These are phyloP conservation scores for Penicillium sp. DNA, from an alignment of 2,329 filamentous ascomycete genomes.

Conservation along the genomic window DNA sequence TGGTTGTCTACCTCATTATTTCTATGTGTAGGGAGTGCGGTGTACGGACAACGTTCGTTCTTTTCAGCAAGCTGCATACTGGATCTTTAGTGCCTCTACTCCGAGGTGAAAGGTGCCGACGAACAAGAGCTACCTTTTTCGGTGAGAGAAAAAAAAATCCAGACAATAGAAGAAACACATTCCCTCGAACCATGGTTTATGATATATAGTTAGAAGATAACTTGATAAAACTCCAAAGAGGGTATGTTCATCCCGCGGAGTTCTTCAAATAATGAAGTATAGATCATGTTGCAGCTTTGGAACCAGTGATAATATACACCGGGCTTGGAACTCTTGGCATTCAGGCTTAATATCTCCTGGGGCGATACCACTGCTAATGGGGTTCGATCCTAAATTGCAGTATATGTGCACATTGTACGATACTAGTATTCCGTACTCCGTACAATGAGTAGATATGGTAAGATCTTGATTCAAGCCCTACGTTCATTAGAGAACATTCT, in stretches of 20 bases:
- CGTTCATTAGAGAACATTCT: conserved; percentile 24
- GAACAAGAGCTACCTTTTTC: background rate
- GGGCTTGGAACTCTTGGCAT: conserved; percentile 21
- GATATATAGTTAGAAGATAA: background rate
- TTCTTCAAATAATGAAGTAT: background rate
- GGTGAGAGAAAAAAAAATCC: background rate
- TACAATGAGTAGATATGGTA: background rate
- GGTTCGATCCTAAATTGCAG: background rate
- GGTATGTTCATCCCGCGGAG: too few species aligned
- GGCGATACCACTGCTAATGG: background rate
- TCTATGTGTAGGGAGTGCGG: too few species aligned
- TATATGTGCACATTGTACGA: background rate
- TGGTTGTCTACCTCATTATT: background rate
- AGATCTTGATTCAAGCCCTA: conserved; percentile 14
- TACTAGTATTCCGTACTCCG: too few species aligned
- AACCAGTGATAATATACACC: conserved; percentile 15
- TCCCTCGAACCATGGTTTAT: conserved; percentile 13
- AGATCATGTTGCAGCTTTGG: conserved; percentile 5
- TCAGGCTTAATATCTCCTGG: conserved; percentile 23
- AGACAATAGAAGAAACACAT: background rate
- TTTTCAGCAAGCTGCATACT: too few species aligned
- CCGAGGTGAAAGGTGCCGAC: background rate
- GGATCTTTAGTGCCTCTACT: too few species aligned
- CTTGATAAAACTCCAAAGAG: background rate
- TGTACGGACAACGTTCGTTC: too few species aligned